Evolutionary conservation across 768 basidiomycete genomes (phyloP), one percentile per base, ranked within the genome.

Genomic region (Pilatotrama ljubarskyi): DNA sequence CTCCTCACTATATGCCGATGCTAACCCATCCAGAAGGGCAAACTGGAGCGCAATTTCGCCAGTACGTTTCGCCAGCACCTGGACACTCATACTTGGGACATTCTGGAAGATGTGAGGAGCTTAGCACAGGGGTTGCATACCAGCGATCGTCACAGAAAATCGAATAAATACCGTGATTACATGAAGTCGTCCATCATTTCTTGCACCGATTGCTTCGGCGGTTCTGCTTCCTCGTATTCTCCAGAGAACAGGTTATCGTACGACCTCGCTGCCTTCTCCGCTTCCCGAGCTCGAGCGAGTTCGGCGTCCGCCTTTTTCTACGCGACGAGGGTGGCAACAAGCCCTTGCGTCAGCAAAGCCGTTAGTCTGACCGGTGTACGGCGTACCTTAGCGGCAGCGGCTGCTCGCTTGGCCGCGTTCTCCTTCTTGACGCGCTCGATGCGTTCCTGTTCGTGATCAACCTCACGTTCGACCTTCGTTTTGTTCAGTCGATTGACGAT

Each of bases 401-500:
- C 80, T 1, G 78, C 80, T 52, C 88, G 80, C 50, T 87, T 85
- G 25, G 75, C 74, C 1, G 86, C 83, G 43, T 82, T 86, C 69
- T 94, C 93, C 55, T 77, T 76, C 71, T 93, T 95, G 66, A 93
- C 72, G 17, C 96, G 82, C 29, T 93, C 94, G 25, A 93, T 76
- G 22, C 82, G 81, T 65, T 96, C 95, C 65, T 88, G 85, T 69
- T 98, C 96, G 68, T 98, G 95, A 67, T 98, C 92, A 22, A 97
- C 92, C 36, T 82, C 80, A 26, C 79, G 81, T 74, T 93, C 93
- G 51, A 84, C 76, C 68, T 95, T 98, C 14, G 95, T 98, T 77
- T 96, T 97, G 75, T 92, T 95, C 42, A 98, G 77, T 25, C 95
- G 85, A 69, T 98, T 98, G 35, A 98, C 90, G 58, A 96, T 90